Evolutionary conservation across 2,329 filamentous ascomycete species (phyloP), one percentile per base, ranked within the genome.

Genomic region (Xylariaceae sp.): DNA sequence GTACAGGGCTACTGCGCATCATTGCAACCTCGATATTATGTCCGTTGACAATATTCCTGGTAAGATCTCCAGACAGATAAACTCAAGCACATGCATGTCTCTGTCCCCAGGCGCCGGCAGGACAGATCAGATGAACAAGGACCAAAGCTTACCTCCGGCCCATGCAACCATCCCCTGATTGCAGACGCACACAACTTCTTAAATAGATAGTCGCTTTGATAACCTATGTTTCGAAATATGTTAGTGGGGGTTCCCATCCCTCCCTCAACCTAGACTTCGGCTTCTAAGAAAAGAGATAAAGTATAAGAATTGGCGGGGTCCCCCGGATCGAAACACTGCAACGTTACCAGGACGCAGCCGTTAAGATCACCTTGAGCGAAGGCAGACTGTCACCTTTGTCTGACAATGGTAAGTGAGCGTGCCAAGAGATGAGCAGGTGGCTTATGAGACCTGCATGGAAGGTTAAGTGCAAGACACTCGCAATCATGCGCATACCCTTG

Each of bases 101-200:
- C 57, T 51, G n/a, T n/a, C 46, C 50, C 40, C 40, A 49, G 21
- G 40, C 40, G 50, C 53, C 54, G 40, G 52, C 44, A 54, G 42
- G 47, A 54, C 43, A 48, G 57, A 57, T 62, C 59, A 62, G 54
- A 45, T 60, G 59, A 53, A 54, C 55, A 56, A 51, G 52, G 46
- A 26, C 14, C 40, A 50, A 16, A 43, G 56, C 44, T 56, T 46
- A 50, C 57, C 56, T 62, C 50, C 60, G 14, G 32, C 6, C 3
- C 60, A 62, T 62, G 60, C 60, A 62, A 62, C 60, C 29, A 58
- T 60, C 60, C 57, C 45, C 52, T 44, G 21, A 56, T 53, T 46
- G 14, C 53, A 23, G 23, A 41, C n/a, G n/a, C 40, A 52, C 49
- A 54, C 46, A 20, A 7, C 47, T 47, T 56, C 48, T 41, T 32